phyloP scores from a whole-genome alignment of 2,329 filamentous ascomycete species.

The Venturiaceae sp. region DNA sequence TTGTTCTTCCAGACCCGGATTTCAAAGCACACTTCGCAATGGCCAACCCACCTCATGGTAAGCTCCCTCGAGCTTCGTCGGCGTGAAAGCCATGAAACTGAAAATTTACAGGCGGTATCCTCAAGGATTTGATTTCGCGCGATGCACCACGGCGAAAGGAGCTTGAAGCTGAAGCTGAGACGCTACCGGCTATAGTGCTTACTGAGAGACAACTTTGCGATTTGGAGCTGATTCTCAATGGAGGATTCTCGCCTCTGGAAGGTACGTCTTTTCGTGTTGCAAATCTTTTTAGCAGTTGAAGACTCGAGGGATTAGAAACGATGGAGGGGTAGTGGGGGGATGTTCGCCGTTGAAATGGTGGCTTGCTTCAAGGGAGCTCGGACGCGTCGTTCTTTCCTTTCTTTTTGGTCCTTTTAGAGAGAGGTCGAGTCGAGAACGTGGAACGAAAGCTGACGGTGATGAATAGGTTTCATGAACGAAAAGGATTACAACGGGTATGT shows the following conservation, averaged over 20 bases:
- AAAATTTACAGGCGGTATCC: conserved; percentile 59
- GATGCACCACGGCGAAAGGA: conserved; percentile 75
- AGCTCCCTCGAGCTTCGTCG: conserved; percentile 10
- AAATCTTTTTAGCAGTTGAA: not conserved
- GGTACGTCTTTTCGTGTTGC: conserved; percentile 44
- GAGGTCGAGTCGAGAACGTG: not conserved
- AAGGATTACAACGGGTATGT: conserved; percentile 88
- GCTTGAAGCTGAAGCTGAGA: conserved; percentile 77
- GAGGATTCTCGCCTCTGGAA: conserved; percentile 95
- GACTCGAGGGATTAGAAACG: not conserved
- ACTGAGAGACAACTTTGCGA: conserved; percentile 95
- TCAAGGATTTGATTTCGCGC: conserved; percentile 95
- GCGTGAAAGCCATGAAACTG: not conserved
- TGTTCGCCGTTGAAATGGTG: not conserved
- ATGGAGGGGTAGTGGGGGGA: not conserved
- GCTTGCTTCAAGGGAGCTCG: not conserved
- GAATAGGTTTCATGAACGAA: conserved; percentile 86
- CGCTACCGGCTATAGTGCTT: conserved; percentile 71
- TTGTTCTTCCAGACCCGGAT: not conserved
- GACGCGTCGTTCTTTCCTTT: not conserved
- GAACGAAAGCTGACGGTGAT: conserved; percentile 2
- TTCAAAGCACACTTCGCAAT: conserved; percentile 18
- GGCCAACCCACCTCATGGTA: conserved; percentile 44
- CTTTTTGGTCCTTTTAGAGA: not conserved
- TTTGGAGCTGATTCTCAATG: conserved; percentile 92